These are phyloP conservation scores for Rhododendron vialii DNA, from an alignment of 148 eudicot species.

Conservation along the genomic window DNA sequence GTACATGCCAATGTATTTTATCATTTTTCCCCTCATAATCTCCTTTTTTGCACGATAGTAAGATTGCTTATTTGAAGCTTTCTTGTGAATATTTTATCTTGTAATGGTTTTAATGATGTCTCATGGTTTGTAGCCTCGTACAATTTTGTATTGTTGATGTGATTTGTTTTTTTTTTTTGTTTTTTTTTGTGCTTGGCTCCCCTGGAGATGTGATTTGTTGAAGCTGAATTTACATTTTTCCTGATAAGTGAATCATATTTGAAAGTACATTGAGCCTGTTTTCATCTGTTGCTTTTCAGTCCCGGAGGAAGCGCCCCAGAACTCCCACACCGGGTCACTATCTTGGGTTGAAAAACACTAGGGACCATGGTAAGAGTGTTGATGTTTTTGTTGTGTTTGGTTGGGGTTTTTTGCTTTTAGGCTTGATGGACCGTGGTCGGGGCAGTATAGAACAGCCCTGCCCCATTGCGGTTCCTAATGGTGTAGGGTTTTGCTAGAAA, in stretches of 20 bases:
- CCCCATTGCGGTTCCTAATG: neutral
- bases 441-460: neutral
- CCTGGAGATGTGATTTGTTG: neutral
- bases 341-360: conserved; percentile 76
- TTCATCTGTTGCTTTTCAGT: conserved; percentile 45
- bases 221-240: neutral
- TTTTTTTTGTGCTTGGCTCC: too few species aligned
- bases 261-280: conserved; percentile 4
- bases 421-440: neutral
- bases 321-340: conserved; percentile 99
- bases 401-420: neutral
- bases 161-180: too few species aligned
- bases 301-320: conserved; percentile 93
- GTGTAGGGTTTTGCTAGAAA: neutral
- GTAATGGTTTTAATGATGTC: neutral
- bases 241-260: neutral
- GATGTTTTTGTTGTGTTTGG: neutral
- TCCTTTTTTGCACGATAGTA: neutral
- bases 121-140: neutral
- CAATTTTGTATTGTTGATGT: neutral
- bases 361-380: conserved; percentile 41
- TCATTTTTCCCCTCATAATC: neutral
- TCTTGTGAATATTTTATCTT: neutral
- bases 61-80: conserved; percentile 5
- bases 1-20: conserved; percentile 19